Conservation (phyloP, 1,139 yeast genomes). For the Fermentozyma sake region DNA sequence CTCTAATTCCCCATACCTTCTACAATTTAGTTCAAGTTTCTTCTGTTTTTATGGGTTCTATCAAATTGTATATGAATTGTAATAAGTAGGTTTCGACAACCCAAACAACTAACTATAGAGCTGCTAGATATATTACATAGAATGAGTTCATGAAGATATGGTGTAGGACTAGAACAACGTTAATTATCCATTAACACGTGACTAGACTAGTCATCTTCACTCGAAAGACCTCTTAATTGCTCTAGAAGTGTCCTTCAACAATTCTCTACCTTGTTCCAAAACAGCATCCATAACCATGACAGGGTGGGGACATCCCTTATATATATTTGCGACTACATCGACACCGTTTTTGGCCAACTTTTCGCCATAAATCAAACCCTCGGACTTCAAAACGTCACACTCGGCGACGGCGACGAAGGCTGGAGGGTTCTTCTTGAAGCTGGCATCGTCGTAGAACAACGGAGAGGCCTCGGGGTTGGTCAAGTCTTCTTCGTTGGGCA, state of each 20-base stretch:
- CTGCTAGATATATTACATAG: no score
- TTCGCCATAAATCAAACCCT: slow-evolving; percentile 39
- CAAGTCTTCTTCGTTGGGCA: slow-evolving; percentile 31
- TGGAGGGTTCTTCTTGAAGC: slow-evolving; percentile 37
- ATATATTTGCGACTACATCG: slow-evolving; percentile 26
- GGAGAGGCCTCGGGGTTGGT: slow-evolving; percentile 44
- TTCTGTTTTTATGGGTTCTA: no score
- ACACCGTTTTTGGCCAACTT: slow-evolving; percentile 39
- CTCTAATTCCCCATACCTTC: no score
- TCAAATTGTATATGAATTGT: slow-evolving; percentile 1
- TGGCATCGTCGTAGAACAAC: slow-evolving; percentile 35
- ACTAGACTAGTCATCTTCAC: no score
- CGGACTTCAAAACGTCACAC: slow-evolving; percentile 44
- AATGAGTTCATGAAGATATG: no score
- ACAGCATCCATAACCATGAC: slow-evolving; percentile 47
- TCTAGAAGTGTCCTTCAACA: slow-evolving; percentile 27
- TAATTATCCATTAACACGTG: no score
- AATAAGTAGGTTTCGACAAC: no score
- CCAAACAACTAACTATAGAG: no score
- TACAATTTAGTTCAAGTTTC: no score
- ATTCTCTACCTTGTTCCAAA: slow-evolving; percentile 33
- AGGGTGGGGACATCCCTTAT: slow-evolving; percentile 45
- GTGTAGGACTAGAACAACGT: no score
- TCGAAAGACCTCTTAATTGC: slow-evolving; percentile 23
- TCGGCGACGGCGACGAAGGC: slow-evolving; percentile 41